Evolutionary conservation across 1,284 basidiomycete genomes (phyloP), one percentile per base, ranked within the genome.

Genomic region (Microstroma glucosiphilum): DNA sequence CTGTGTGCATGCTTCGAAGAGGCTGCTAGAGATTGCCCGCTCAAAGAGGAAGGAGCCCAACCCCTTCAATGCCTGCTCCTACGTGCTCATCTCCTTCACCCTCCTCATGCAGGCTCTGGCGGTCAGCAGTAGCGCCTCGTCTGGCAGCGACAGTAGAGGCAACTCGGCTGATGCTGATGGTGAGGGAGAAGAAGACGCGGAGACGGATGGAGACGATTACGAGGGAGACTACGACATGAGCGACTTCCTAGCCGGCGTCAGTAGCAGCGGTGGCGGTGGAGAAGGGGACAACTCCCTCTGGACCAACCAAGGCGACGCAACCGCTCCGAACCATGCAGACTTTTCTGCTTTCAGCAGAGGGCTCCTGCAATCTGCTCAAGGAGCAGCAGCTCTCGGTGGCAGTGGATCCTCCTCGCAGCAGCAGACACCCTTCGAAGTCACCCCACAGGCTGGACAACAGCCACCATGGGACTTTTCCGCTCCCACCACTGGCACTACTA

Each of bases 51-150:
- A 26, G 51, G 51, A 54, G 57, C 73, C 73, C 42, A 75, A 75
- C 54, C 73, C 73, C 1, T 75, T 75, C 67, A 73, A 73, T 58
- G 69, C 68, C 46, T 75, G 73, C 67, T 68, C 65, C 48, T 73
- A 70, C 57, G 72, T 75, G n/a, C 64, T 75, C 57, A 75, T 75
- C 60, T 69, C 66, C 41, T 75, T 73, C 54, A 70, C 72, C 51
- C 63, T 73, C 40, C 70, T 75, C 37, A 75, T 75, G 73, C 71
- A 73, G 54, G 73, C 73, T 11, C 62, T 75, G 19, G 70, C 71
- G 1, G 66, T 75, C 12, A 54, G 51, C 19, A 54, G 51, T 13
- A 37, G 30, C 30, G 30, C 30, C 30, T 37, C 30, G 30, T 37
- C 30, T 3, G 30, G 30, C 30, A 37, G 30, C 9, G 30, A 37